A percentile compares a stretch with the other conserved stretches of the same genome.
phyloP scores from a whole-genome alignment of 257 asterid species.

The Nicotiana noctiflora region DNA sequence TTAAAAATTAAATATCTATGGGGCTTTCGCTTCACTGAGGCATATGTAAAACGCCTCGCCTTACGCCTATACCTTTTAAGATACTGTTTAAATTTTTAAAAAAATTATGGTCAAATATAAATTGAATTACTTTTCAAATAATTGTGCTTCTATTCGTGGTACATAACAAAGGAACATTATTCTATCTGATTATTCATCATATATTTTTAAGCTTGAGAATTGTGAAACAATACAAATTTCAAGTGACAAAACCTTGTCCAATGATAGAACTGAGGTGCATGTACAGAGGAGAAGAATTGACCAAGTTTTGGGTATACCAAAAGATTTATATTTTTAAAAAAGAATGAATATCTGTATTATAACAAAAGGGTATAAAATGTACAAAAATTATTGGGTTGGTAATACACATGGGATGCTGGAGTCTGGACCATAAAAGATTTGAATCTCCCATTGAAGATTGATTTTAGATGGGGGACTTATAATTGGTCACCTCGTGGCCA shows the following conservation, averaged over 20 bases:
- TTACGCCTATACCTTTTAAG: too few species aligned
- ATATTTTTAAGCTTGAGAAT: background rate
- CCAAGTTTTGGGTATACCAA: background rate
- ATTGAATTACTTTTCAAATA: background rate
- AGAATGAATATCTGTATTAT: background rate
- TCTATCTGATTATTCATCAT: background rate
- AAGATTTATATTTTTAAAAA: background rate
- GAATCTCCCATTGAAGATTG: background rate
- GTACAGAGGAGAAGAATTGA: background rate
- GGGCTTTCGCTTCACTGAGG: too few species aligned
- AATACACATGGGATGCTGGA: background rate
- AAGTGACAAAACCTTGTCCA: background rate
- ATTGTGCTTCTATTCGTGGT: background rate
- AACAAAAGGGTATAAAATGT: background rate
- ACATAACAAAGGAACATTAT: background rate
- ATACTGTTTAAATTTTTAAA: too few species aligned
- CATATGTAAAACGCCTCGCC: too few species aligned
- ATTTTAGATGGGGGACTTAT: background rate
- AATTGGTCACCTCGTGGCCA: background rate
- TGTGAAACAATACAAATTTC: background rate
- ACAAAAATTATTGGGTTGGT: background rate
- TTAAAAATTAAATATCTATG: too few species aligned
- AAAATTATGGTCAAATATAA: too few species aligned
- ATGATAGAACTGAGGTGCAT: background rate
- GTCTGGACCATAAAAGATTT: background rate